phyloP scores from a whole-genome alignment of 106 monocot species.

The Allium fistulosum region DNA sequence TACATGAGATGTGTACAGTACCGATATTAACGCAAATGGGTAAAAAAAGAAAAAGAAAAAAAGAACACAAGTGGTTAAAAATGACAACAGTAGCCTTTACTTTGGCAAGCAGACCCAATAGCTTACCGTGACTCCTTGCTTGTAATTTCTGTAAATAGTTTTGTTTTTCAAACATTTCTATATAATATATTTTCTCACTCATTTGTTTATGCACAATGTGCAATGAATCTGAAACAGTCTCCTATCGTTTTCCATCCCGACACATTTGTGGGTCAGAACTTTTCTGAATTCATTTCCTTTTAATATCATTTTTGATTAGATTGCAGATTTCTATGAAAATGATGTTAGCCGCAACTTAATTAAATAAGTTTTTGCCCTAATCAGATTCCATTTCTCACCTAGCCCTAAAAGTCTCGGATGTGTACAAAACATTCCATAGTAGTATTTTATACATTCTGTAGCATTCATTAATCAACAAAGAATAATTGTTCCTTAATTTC shows the following conservation, averaged over 20 bases:
- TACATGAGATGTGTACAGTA: too few species aligned
- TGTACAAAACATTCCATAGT: background rate
- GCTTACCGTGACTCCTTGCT: too few species aligned
- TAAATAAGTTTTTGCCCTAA: background rate
- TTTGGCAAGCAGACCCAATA: too few species aligned
- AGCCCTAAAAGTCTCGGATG: background rate
- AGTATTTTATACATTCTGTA: background rate
- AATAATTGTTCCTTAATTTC: constrained; percentile 8
- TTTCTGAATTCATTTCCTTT: background rate
- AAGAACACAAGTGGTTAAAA: too few species aligned
- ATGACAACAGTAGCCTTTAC: too few species aligned
- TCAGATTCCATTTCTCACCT: background rate
- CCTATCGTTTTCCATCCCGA: constrained; percentile 2
- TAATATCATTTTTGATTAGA: background rate
- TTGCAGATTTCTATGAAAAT: constrained; percentile 2
- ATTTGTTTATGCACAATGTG: background rate
- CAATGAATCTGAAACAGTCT: background rate
- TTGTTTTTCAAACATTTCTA: too few species aligned
- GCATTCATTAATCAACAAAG: background rate
- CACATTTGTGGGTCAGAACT: background rate
- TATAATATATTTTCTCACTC: too few species aligned
- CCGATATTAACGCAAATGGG: too few species aligned
- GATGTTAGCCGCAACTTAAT: background rate
- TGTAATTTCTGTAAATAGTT: too few species aligned
- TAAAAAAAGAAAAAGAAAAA: too few species aligned